Percentiles rank a stretch among this genome's conserved stretches.
These are phyloP conservation scores for Scutellaria galericulata DNA, from an alignment of 257 asterid species.

Conservation along the genomic window DNA sequence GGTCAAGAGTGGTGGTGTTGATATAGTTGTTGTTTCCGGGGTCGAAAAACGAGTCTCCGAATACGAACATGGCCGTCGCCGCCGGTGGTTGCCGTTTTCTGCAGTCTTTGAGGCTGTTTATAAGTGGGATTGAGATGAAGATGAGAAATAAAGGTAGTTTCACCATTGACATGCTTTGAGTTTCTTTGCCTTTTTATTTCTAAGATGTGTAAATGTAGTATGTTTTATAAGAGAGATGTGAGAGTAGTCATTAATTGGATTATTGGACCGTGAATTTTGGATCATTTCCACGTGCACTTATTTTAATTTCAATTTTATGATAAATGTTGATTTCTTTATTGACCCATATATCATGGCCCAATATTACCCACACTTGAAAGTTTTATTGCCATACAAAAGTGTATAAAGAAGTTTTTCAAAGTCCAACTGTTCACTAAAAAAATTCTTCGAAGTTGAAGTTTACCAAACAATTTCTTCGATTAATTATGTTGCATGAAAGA, in stretches of 20 bases:
- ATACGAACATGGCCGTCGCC: conserved; percentile 48
- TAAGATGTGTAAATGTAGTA: background rate
- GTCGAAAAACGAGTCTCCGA: conserved; percentile 76
- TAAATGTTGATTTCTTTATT: too few relatives aligned
- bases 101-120: conserved; percentile 17
- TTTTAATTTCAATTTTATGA: background rate
- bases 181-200: too few relatives aligned
- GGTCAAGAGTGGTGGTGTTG: conserved; percentile 66
- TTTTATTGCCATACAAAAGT: too few relatives aligned
- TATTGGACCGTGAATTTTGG: conserved; percentile 8
- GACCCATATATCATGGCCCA: too few relatives aligned
- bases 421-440: too few relatives aligned
- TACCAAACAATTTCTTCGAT: too few relatives aligned
- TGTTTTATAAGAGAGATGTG: background rate
- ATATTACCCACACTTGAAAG: too few relatives aligned
- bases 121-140: conserved; percentile 28
- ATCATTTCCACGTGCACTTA: conserved; percentile 25
- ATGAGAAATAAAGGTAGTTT: conserved; percentile 28
- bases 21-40: conserved; percentile 81
- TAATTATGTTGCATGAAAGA: too few relatives aligned
- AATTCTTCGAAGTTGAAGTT: too few relatives aligned
- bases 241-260: background rate
- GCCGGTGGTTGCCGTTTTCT: background rate
- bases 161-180: conserved; percentile 12
- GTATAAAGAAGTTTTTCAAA: too few relatives aligned